Conservation (phyloP, 2,329 filamentous ascomycete genomes). For the Pseudogymnoascus sp. region DNA sequence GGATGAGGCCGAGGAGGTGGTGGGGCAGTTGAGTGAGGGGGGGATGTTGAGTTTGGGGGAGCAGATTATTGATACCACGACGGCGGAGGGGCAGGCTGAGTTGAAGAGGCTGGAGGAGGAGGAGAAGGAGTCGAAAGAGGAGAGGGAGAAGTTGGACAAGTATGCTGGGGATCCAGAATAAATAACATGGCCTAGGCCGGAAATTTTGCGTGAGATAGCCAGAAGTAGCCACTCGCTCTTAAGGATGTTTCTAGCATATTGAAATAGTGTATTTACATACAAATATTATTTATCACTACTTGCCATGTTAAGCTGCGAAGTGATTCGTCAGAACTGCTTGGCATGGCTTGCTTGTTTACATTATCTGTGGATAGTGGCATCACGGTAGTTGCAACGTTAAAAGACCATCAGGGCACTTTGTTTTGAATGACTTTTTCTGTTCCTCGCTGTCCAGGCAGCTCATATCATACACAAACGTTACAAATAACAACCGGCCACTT, state of each 20-base stretch:
- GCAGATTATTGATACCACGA: conserved; percentile 91
- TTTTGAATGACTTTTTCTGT: not conserved
- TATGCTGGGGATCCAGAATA: conserved; percentile 31
- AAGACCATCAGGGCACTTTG: not conserved
- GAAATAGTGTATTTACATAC: not conserved
- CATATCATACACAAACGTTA: not conserved
- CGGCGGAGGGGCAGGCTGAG: conserved; percentile 71
- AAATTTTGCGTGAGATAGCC: not conserved
- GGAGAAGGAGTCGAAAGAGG: conserved; percentile 28
- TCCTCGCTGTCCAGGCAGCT: not conserved
- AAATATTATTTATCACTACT: not conserved
- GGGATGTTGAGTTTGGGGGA: conserved; percentile 87
- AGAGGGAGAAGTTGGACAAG: conserved; percentile 24
- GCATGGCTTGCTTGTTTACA: not conserved
- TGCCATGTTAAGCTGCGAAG: not conserved
- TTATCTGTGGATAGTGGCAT: not conserved
- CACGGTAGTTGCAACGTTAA: not conserved
- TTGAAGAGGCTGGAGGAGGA: conserved; percentile 66
- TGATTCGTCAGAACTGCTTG: not conserved
- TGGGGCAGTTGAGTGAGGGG: conserved; percentile 71
- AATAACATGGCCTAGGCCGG: not conserved
- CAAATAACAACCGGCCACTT: not conserved
- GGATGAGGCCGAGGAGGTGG: conserved; percentile 76
- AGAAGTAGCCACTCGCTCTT: not conserved
- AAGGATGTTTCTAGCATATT: not conserved